These are phyloP conservation scores for Termitomyces sp. DNA, from an alignment of 768 basidiomycete species.

Conservation along the genomic window DNA sequence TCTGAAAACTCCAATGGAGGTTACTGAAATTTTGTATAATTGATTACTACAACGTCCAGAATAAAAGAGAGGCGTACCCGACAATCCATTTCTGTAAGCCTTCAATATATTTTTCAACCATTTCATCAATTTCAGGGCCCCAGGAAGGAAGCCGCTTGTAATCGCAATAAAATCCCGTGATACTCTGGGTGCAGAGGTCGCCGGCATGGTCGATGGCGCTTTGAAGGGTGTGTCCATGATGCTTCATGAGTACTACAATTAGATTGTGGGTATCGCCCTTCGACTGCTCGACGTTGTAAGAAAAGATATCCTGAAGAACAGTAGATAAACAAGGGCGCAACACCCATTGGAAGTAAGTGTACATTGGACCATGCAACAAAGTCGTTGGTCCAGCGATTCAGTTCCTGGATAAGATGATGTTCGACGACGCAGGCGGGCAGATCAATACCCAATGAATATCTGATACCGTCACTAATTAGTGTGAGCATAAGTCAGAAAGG, in stretches of 20 bases:
- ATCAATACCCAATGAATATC: slow-evolving; percentile 62
- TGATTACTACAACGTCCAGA: not conserved
- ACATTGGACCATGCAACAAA: slow-evolving; percentile 82
- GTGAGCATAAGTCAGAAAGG: not conserved
- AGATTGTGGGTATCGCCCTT: slow-evolving; percentile 68
- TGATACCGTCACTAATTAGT: slow-evolving; percentile 7
- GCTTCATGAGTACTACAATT: slow-evolving; percentile 63
- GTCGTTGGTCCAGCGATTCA: slow-evolving; percentile 70
- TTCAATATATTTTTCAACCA: slow-evolving; percentile 52
- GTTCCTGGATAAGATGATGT: slow-evolving; percentile 52
- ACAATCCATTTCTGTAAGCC: slow-evolving; percentile 69
- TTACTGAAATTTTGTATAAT: slow-evolving; percentile 33
- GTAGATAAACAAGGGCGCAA: not conserved
- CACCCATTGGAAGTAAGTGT: slow-evolving; percentile 18
- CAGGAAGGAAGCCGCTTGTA: slow-evolving; percentile 51
- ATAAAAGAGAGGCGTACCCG: slow-evolving; percentile 31
- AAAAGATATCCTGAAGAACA: slow-evolving; percentile 59
- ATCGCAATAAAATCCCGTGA: slow-evolving; percentile 46
- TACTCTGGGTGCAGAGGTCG: slow-evolving; percentile 49
- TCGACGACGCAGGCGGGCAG: slow-evolving; percentile 68
- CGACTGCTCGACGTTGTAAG: slow-evolving; percentile 72
- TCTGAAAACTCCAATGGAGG: slow-evolving; percentile 69
- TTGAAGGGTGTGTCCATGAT: slow-evolving; percentile 53
- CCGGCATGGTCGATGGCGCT: slow-evolving; percentile 62
- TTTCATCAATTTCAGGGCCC: slow-evolving; percentile 52